Evolutionary conservation across 2,329 filamentous ascomycete genomes (phyloP).

Genomic region (Colletotrichum gloeosporioides): DNA sequence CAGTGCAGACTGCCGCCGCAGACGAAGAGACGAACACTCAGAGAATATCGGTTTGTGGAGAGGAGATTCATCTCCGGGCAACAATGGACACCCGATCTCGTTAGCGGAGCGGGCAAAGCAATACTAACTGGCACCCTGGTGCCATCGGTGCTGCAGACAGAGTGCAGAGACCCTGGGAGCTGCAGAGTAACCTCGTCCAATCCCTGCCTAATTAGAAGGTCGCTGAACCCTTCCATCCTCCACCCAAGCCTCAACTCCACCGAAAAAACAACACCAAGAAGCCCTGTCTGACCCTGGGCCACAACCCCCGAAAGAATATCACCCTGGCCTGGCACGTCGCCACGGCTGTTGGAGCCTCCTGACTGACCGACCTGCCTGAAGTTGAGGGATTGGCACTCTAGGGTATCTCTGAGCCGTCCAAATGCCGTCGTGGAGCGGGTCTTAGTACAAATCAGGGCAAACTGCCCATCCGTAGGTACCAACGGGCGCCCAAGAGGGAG

Average conservation of each 20-base stretch:
- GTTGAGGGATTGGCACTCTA: not conserved
- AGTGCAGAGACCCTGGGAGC: not conserved
- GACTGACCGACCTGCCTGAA: not conserved
- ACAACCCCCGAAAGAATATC: not conserved
- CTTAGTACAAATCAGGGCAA: not conserved
- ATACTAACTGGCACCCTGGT: not conserved
- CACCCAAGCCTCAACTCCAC: constrained; percentile 12
- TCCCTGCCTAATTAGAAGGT: constrained; percentile 2
- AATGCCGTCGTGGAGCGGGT: not conserved
- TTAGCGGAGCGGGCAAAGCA: not conserved
- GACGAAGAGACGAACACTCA: not conserved
- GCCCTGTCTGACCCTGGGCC: not conserved
- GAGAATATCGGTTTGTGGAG: constrained; percentile 1
- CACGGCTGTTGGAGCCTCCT: not conserved
- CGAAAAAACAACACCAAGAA: constrained; percentile 10
- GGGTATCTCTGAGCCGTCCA: not conserved
- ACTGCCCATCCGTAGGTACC: not conserved
- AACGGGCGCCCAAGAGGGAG: not conserved
- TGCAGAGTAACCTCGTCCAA: not conserved
- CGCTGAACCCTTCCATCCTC: constrained; percentile 8
- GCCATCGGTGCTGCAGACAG: constrained; percentile 6
- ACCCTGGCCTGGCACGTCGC: not conserved
- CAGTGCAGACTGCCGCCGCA: not conserved
- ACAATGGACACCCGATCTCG: constrained; percentile 15
- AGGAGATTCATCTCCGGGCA: constrained; percentile 18